Conservation (phyloP, 2,329 filamentous ascomycete genomes). For the Ceratocystis lukuohia region DNA sequence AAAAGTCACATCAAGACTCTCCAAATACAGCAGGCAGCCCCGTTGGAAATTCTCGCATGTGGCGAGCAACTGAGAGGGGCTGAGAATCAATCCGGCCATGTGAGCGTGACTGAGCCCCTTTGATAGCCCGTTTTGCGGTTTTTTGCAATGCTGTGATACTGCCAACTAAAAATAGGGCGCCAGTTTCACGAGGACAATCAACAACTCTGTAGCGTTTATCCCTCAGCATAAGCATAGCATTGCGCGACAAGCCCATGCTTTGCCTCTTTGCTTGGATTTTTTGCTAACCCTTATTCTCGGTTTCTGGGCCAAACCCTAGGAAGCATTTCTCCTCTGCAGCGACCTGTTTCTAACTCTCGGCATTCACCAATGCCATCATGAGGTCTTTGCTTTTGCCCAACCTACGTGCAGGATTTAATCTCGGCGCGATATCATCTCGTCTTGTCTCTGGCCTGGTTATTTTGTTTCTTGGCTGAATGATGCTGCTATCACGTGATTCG, state of each 20-base stretch:
- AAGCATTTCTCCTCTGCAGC: not conserved
- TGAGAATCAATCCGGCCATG: too few species aligned
- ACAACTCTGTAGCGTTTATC: not conserved
- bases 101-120: too few species aligned
- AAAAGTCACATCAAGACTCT: too few species aligned
- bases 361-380: not conserved
- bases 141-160: not conserved
- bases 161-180: not conserved
- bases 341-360: not conserved
- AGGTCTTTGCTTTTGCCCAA: not conserved
- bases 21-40: too few species aligned
- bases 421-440: not conserved
- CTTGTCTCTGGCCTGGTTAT: not conserved
- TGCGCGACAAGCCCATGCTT: not conserved
- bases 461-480: not conserved
- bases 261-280: not conserved
- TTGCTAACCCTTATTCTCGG: not conserved
- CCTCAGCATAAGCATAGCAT: not conserved
- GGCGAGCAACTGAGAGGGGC: not conserved
- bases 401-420: not conserved
- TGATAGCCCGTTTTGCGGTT: too few species aligned
- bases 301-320: not conserved
- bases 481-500: too few species aligned
- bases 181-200: not conserved
- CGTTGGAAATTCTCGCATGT: too few species aligned